Percentiles rank a stretch among this genome's conserved stretches.
phyloP scores from a whole-genome alignment of 495 filamentous ascomycete species.

The Extremus antarcticus region DNA sequence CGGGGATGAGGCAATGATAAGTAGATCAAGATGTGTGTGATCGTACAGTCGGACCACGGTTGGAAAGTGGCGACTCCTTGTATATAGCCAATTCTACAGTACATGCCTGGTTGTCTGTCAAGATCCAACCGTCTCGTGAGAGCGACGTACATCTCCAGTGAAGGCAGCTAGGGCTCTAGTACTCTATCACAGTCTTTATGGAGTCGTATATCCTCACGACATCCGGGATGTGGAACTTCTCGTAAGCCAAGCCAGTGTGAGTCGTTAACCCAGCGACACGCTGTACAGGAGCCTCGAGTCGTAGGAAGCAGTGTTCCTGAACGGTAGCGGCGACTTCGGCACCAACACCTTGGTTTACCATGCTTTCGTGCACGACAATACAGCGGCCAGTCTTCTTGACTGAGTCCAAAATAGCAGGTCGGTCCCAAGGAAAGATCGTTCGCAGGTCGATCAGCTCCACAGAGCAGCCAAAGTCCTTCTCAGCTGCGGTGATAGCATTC shows the following conservation, averaged over 20 bases:
- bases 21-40: neutral
- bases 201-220: constrained; percentile 41
- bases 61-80: neutral
- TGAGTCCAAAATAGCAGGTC: constrained; percentile 67
- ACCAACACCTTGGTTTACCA: constrained; percentile 88
- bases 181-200: constrained; percentile 48
- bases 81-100: no score
- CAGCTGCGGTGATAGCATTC: constrained; percentile 65
- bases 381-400: constrained; percentile 85
- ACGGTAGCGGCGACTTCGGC: constrained; percentile 89
- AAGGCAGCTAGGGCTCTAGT: constrained; percentile 29
- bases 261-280: constrained; percentile 87
- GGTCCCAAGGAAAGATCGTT: constrained; percentile 93
- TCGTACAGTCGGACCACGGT: no score
- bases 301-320: constrained; percentile 78
- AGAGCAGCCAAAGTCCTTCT: constrained; percentile 67
- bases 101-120: no score
- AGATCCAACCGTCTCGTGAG: no score
- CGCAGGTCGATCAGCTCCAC: constrained; percentile 86
- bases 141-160: neutral
- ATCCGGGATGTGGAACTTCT: constrained; percentile 71
- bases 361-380: constrained; percentile 89
- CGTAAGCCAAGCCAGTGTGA: constrained; percentile 71
- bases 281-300: constrained; percentile 83
- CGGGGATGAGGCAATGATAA: neutral